Base-by-base conservation (phyloP, 2,329 filamentous ascomycete species). In the Pseudocercospora musae region DNA sequence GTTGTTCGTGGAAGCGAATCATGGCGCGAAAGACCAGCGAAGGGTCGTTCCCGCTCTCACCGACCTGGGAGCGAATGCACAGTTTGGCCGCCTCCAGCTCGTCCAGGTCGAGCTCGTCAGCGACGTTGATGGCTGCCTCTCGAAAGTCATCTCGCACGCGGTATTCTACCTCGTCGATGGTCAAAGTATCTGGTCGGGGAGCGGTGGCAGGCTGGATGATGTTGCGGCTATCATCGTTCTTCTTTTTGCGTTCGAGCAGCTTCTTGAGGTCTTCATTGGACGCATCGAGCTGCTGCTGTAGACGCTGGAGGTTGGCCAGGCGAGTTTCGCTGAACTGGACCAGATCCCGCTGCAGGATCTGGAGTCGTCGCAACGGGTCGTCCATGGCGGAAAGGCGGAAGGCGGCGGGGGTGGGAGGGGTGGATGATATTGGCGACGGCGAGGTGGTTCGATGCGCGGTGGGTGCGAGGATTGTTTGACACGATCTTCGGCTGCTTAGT, bases 51-150 rank as follows among this genome's bases (percentile, higher is more conserved):
- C 85, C 81, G 7, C 52, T 54, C 49, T 85, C 81, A 15, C 87
- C 82, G 69, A 91, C 85, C 18, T 90, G 87, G 59, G 89, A 87
- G 57, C 96, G 80, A 61, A 96, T 86, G 57, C 73, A 75, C 55
- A 95, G 84, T 68, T 85, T 84, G 9, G 92, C 90, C 18, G 94
- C 89, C 70, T 95, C 86, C 61, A 96, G 75, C 77, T 99, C 96
- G 77, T 99, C 93, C 57, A 99, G 82, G 71, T 96, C 88, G 65
- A 97, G 82, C 69, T 92, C 91, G 76, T 98, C 93, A 59, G 94
- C 90, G 40, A 99, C 82, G 70, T 91, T 86, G 31, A 96, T 82
- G 23, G 88, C 86, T 69, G 89, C 87, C 76, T 96, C 89, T 73
- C 94, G 87, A 77, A 99, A 98, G 65, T 92, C 88, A 60, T 90